phyloP scores from a whole-genome alignment of 371 early-diverging fungal species.

The Blakeslea trispora region DNA sequence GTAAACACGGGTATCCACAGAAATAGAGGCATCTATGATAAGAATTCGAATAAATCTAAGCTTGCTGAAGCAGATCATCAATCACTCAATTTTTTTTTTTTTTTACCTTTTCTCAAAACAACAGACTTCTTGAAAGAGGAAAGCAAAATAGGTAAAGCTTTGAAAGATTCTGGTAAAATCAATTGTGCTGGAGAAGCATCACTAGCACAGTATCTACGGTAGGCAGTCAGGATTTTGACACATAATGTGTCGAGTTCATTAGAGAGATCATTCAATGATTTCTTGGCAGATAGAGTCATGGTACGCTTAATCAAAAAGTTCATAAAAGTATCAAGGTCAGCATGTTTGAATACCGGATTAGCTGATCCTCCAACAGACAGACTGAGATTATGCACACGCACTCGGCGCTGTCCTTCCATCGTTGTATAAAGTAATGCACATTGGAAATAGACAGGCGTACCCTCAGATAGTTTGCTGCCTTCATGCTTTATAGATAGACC shows the following conservation, averaged over 20 bases:
- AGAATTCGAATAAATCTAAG: too few relatives aligned
- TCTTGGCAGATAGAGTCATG: slow-evolving; percentile 63
- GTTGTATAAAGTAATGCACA: slow-evolving; percentile 93
- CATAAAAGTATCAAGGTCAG: slow-evolving; percentile 91
- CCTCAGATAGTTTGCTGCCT: slow-evolving; percentile 79
- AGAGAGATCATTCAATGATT: slow-evolving; percentile 70
- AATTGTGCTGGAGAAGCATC: slow-evolving; percentile 87
- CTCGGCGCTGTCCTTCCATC: slow-evolving; percentile 82
- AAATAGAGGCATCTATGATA: slow-evolving; percentile 55
- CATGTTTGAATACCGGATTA: slow-evolving; percentile 84
- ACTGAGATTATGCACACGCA: slow-evolving; percentile 87
- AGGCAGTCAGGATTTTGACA: slow-evolving; percentile 81
- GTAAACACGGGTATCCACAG: slow-evolving; percentile 77
- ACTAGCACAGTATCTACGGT: slow-evolving; percentile 86
- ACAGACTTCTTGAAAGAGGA: slow-evolving; percentile 80
- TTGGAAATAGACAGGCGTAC: slow-evolving; percentile 81
- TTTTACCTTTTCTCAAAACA: slow-evolving; percentile 72
- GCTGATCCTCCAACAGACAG: slow-evolving; percentile 77
- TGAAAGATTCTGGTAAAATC: slow-evolving; percentile 91
- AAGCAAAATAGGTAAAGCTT: slow-evolving; percentile 82
- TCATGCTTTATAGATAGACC: slow-evolving; percentile 87
- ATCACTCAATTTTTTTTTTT: background rate
- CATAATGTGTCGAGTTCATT: slow-evolving; percentile 81
- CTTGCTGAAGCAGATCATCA: too few relatives aligned
- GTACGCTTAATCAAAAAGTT: slow-evolving; percentile 83